A percentile compares a stretch with the other conserved stretches of the same genome.
phyloP scores from a whole-genome alignment of 2,329 filamentous ascomycete genomes.

The Seiridium unicorne region DNA sequence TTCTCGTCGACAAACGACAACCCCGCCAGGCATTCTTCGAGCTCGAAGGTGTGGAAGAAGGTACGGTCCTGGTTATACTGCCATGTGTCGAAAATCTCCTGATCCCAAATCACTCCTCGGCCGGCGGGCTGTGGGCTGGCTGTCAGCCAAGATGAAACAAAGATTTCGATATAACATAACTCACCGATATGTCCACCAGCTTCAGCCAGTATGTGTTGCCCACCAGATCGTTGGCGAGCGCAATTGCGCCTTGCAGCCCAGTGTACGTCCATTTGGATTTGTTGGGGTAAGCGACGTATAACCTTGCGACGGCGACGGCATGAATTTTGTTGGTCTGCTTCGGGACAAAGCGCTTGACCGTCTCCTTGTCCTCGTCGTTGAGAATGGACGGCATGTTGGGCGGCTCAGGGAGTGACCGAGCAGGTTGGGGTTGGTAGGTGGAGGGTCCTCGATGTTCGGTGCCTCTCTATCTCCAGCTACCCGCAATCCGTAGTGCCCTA shows the following conservation, averaged over 20 bases:
- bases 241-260: slow-evolving; percentile 85
- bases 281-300: slow-evolving; percentile 91
- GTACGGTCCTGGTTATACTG: slow-evolving; percentile 94
- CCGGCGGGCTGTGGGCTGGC: slow-evolving; percentile 58
- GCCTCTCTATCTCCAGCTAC: slow-evolving; percentile 9
- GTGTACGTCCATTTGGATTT: slow-evolving; percentile 88
- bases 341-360: slow-evolving; percentile 89
- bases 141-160: neutral
- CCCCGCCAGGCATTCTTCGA: slow-evolving; percentile 86
- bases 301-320: slow-evolving; percentile 85
- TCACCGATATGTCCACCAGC: slow-evolving; percentile 91
- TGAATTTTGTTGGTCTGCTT: slow-evolving; percentile 97
- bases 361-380: slow-evolving; percentile 92
- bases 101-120: slow-evolving; percentile 91
- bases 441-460: neutral
- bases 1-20: slow-evolving; percentile 96
- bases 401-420: slow-evolving; percentile 7
- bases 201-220: slow-evolving; percentile 98
- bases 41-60: slow-evolving; percentile 97
- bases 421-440: slow-evolving; percentile 1
- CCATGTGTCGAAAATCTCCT: slow-evolving; percentile 96
- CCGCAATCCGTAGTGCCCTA: neutral
- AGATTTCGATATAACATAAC: slow-evolving; percentile 27
- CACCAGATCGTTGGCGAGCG: slow-evolving; percentile 89
- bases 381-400: slow-evolving; percentile 65